These are phyloP conservation scores for Cairneyella variabilis DNA, from an alignment of 495 filamentous ascomycete genomes.

Conservation along the genomic window DNA sequence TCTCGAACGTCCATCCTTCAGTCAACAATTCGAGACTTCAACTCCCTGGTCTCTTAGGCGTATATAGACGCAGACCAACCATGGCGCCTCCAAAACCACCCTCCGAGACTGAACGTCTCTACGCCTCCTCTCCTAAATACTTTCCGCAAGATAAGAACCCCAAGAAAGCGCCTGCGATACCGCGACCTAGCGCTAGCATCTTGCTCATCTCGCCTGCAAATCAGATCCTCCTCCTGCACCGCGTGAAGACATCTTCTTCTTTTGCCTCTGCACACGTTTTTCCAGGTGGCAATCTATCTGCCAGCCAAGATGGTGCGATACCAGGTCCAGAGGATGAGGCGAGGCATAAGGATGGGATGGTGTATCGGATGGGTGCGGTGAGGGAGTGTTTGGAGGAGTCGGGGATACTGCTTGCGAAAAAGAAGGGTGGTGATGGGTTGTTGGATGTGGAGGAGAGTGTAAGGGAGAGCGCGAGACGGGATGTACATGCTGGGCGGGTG, in stretches of 20 bases:
- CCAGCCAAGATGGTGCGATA: conserved; percentile 62
- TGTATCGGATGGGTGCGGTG: conserved; percentile 76
- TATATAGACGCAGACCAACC: too few species aligned
- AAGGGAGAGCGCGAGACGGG: conserved; percentile 60
- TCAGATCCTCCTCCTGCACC: conserved; percentile 81
- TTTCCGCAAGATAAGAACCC: too few species aligned
- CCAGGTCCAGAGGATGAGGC: conserved; percentile 39
- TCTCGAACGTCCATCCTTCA: too few species aligned
- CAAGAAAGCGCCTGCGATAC: too few species aligned
- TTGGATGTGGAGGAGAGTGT: conserved; percentile 55
- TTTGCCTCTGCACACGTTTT: conserved; percentile 96
- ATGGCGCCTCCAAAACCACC: too few species aligned
- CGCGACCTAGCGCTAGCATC: conserved; percentile 63
- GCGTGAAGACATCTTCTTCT: conserved; percentile 73
- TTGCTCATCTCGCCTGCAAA: conserved; percentile 82
- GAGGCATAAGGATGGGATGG: conserved; percentile 62
- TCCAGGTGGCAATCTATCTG: conserved; percentile 82
- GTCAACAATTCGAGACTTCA: too few species aligned
- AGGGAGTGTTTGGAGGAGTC: conserved; percentile 94
- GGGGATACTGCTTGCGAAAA: conserved; percentile 75
- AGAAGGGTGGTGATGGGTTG: conserved; percentile 36
- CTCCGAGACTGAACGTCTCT: too few species aligned
- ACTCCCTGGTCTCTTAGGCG: too few species aligned
- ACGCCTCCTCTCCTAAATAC: too few species aligned
- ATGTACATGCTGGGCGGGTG: conserved; percentile 56